A percentile compares a stretch with the other conserved stretches of the same genome.
Evolutionary conservation across 345 rosid species (phyloP).

Genomic region (Syzygium grande): DNA sequence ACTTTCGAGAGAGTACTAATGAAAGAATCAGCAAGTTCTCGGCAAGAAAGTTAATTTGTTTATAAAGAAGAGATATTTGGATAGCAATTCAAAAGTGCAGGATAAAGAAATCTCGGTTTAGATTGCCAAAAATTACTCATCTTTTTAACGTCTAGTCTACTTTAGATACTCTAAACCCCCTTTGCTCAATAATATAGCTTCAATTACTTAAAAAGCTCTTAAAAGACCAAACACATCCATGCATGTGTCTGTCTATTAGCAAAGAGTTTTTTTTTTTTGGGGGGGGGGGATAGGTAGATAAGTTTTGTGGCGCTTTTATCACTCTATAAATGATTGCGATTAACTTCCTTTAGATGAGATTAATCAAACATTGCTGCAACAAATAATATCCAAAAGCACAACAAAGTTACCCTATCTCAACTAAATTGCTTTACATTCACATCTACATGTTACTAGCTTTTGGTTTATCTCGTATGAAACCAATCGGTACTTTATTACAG

Average conservation of each 20-base stretch:
- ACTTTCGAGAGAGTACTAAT: neutral
- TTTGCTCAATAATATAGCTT: neutral
- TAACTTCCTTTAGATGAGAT: neutral
- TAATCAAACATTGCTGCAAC: neutral
- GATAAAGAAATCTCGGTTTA: neutral
- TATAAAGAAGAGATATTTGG: neutral
- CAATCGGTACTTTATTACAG: neutral
- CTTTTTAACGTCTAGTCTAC: neutral
- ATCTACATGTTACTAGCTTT: neutral
- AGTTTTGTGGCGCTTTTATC: neutral
- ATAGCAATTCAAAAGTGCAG: neutral
- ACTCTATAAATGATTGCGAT: neutral
- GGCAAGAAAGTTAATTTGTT: neutral
- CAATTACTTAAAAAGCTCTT: neutral
- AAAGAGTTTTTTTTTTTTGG: neutral
- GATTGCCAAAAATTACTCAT: neutral
- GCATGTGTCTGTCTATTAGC: neutral
- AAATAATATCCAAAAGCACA: neutral
- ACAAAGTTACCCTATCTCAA: neutral
- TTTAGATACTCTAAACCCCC: neutral
- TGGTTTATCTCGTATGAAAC: neutral
- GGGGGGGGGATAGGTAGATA: neutral
- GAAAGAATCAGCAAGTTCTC: neutral
- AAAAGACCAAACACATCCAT: neutral
- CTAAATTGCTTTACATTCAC: neutral